Conservation (phyloP, 2,329 filamentous ascomycete species). For the Monosporascus ibericus region DNA sequence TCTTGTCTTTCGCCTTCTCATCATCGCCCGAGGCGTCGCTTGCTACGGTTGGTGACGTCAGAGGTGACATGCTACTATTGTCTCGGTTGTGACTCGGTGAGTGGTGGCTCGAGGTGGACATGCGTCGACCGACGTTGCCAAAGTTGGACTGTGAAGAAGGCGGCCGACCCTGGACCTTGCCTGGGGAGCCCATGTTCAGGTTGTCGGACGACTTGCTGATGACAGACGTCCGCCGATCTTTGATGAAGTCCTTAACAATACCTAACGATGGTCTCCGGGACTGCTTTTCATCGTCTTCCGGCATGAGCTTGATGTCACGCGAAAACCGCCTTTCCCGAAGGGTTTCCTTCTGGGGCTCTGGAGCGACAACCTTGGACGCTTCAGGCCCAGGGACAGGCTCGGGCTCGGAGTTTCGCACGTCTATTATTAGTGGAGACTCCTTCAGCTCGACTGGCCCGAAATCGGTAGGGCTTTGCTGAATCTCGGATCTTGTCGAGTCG, state of each 20-base stretch:
- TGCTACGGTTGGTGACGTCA: conserved; percentile 34
- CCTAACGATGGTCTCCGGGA: conserved; percentile 53
- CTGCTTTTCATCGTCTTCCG: conserved; percentile 29
- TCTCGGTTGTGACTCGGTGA: conserved; percentile 45
- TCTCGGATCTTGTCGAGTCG: conserved; percentile 34
- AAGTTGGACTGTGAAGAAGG: conserved; percentile 39
- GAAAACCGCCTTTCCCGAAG: conserved; percentile 44
- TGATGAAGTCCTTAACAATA: conserved; percentile 56
- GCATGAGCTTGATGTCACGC: conserved; percentile 30
- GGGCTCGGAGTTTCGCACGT: conserved; percentile 41
- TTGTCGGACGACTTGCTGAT: conserved; percentile 42
- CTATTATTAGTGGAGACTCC: conserved; percentile 53
- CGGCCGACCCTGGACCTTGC: conserved; percentile 41
- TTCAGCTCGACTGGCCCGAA: conserved; percentile 46
- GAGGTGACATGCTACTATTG: conserved; percentile 12
- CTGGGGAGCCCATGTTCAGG: conserved; percentile 19
- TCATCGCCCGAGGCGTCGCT: conserved; percentile 44
- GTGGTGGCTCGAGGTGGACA: conserved; percentile 58
- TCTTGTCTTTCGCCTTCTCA: conserved; percentile 37
- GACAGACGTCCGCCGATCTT: conserved; percentile 49
- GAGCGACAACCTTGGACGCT: conserved; percentile 10
- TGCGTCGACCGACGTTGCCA: conserved; percentile 48
- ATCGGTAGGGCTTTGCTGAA: conserved; percentile 35
- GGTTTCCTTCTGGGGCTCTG: conserved; percentile 34
- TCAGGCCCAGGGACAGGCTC: conserved; percentile 19